These are phyloP conservation scores for Solanum piurae DNA, from an alignment of 257 asterid species.

Conservation along the genomic window DNA sequence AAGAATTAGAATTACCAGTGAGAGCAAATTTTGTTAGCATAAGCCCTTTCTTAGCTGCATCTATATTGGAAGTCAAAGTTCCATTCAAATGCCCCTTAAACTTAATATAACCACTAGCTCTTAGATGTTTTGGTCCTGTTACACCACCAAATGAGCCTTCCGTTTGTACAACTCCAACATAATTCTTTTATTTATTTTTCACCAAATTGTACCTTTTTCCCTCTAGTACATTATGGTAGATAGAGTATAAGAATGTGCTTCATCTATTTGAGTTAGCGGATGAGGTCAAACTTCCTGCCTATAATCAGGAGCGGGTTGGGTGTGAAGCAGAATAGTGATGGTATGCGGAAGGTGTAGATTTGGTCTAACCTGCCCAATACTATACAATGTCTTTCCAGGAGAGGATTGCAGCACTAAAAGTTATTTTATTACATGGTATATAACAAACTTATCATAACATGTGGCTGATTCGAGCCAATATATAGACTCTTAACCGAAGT, in stretches of 20 bases:
- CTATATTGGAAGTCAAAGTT: background rate
- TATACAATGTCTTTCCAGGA: background rate
- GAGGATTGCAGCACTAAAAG: background rate
- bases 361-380: background rate
- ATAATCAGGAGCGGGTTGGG: background rate
- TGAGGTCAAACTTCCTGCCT: background rate
- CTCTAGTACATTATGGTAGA: background rate
- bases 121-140: background rate
- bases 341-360: background rate
- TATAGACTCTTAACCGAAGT: background rate
- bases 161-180: background rate
- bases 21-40: background rate
- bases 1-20: background rate
- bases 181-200: background rate
- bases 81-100: background rate
- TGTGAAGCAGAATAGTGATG: background rate
- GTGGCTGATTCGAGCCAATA: background rate
- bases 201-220: background rate
- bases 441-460: background rate
- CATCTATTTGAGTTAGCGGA: background rate
- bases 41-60: background rate
- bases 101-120: background rate
- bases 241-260: background rate
- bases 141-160: background rate
- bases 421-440: background rate